These are phyloP conservation scores for Dendrobium officinale DNA, from an alignment of 106 monocot genomes.

Conservation along the genomic window DNA sequence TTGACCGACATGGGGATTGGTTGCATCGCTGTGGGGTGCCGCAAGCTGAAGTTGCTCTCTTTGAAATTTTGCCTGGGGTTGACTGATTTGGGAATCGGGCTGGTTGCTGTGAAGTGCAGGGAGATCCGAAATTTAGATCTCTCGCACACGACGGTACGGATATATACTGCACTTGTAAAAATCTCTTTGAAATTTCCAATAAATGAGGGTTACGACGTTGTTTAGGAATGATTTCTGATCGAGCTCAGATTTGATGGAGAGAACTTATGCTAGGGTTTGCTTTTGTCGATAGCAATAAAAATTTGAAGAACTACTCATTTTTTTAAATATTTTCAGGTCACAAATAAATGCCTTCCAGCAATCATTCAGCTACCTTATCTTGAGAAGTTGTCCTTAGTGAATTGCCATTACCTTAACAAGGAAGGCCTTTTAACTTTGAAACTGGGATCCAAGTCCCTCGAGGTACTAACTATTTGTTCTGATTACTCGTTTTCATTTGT, in stretches of 20 bases:
- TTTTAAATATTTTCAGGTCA: constrained; percentile 33
- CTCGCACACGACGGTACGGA: constrained; percentile 50
- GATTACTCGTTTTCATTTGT: background rate
- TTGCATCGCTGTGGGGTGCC: constrained; percentile 72
- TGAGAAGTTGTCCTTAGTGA: constrained; percentile 44
- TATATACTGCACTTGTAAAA: background rate
- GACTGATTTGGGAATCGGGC: constrained; percentile 52
- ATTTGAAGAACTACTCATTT: background rate
- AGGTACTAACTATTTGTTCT: constrained; percentile 28
- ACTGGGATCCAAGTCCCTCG: constrained; percentile 50
- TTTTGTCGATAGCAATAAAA: background rate
- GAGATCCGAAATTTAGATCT: constrained; percentile 52
- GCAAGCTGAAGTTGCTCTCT: constrained; percentile 33
- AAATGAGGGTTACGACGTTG: background rate
- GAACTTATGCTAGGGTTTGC: background rate
- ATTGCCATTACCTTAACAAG: constrained; percentile 49
- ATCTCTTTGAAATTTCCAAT: background rate
- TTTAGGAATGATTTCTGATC: background rate
- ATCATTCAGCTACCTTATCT: constrained; percentile 44
- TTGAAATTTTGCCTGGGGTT: constrained; percentile 64
- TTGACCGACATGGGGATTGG: constrained; percentile 68
- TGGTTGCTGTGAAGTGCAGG: constrained; percentile 65
- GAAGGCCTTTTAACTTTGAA: constrained; percentile 28
- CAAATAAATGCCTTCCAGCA: constrained; percentile 56
- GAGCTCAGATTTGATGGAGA: background rate